Base-by-base conservation (phyloP, 1,284 basidiomycete species). In the Microbotryum silenes-acaulis region DNA sequence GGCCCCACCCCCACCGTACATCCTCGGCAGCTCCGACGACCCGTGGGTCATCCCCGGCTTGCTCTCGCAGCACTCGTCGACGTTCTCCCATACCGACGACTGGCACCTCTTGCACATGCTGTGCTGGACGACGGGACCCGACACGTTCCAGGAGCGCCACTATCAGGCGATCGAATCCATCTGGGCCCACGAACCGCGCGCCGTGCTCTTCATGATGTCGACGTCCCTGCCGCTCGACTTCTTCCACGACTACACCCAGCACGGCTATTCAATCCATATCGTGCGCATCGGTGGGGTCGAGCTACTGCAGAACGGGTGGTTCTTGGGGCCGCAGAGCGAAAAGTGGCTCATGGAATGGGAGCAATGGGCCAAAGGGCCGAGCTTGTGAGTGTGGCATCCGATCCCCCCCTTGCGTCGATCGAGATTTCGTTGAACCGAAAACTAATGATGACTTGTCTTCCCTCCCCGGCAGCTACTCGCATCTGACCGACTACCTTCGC, bases 11-110 rank as follows among this genome's bases (percentile, higher is more conserved):
- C 58, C 46, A 6, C 49, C 29, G 3, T 37, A 52, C 58, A 21
- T 62, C 31, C 57, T 64, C 29, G 65, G 67, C 31, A 55, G 57
- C 45, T 20, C 51, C n/a, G 55, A 64, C 49, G 62, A 67, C 44
- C 67, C 67, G 6, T 69, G 67, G 67, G 46, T 69, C 52, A 45
- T 69, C 23, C 65, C 67, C 12, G 63, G 61, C 33, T 31, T 69
- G 7, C 63, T 69, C 23, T 65, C 67, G 3, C 54, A 23, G 8
- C 61, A 65, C 12, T 37, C 65, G 2, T 63, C 63, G 14, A 27
- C 61, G 3, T 53, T 63, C 47, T 61, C 61, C 16, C 20, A 16
- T 3, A 57, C 56, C 12, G 63, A 64, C 47, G 63, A 67, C 44
- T 69, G 65, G 65, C 61, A 63, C 48, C 63, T 69, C 20, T 55